Base-by-base conservation (phyloP, 768 basidiomycete genomes). In the Candolleomyces efflorescens region DNA sequence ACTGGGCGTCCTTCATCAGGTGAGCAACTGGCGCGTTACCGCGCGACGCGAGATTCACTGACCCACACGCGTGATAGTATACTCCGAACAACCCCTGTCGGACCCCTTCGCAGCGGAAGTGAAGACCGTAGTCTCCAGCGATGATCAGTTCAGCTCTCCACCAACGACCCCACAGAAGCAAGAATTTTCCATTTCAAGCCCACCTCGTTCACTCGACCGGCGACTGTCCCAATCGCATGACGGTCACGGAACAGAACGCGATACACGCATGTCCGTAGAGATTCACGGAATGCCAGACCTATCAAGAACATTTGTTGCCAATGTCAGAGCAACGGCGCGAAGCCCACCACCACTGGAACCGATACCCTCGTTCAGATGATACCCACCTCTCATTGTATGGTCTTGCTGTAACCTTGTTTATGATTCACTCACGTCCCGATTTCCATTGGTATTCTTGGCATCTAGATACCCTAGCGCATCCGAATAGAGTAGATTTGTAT, bases 41-140 rank as follows among this genome's bases (percentile, higher is more conserved):
- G 43, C 10, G n/a, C 20, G 9, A 4, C 22, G 23, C 49, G 49
- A 17, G 9, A 20, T 18, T 13, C 32, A 3, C 12, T 38, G 32
- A 17, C 11, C 27, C n/a, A n/a, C 27, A 22, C 49, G 49, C 49
- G 17, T n/a, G 4, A 36, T 17, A 51, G 49, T 51, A 10, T 51
- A 51, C 20, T 27, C 49, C 9, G 37, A 11, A 7, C 51, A 37
- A 12, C 36, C 51, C 32, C 32, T 53, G n/a, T 53, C 51, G 11
- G 51, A 53, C 20, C 51, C 51, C 17, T 53, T 53, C 37, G 51
- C 51, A 53, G 51, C 51, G 18, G 51, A 53, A 53, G 51, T 39
- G 5, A 53, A 53, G 51, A 53, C 51, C 7, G 24, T 48, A 48
- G 46, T 20, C 24, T 48, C 46, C n/a, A 17, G 17, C 17, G 43